Percentiles rank a stretch among this genome's conserved stretches.
phyloP scores from a whole-genome alignment of 495 filamentous ascomycete genomes.

The Penicillium riverlandense region DNA sequence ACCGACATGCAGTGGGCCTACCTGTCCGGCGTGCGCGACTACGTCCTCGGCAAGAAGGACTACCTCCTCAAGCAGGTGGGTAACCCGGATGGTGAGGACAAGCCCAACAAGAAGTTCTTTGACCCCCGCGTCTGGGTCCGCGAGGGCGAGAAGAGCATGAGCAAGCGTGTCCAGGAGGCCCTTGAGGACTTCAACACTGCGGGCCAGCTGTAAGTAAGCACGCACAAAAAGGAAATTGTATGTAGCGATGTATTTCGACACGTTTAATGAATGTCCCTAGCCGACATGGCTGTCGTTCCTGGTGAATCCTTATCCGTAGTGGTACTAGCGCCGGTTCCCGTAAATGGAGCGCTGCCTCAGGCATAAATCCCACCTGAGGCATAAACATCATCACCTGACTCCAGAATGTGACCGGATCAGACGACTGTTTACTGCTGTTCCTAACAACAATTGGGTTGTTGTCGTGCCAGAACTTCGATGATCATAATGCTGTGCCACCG shows the following conservation, averaged over 20 bases:
- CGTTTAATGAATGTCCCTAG: conserved; percentile 24
- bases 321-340: background rate
- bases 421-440: no score
- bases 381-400: no score
- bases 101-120: conserved; percentile 99
- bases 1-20: conserved; percentile 71
- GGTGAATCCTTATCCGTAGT: no score
- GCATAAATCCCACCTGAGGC: no score
- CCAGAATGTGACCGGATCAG: no score
- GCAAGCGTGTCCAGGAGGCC: conserved; percentile 66
- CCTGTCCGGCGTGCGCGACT: conserved; percentile 85
- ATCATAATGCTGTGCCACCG: no score
- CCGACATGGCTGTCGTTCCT: background rate
- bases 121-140: conserved; percentile 71
- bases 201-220: conserved; percentile 62
- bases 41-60: conserved; percentile 89
- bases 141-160: conserved; percentile 97
- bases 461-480: no score
- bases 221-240: conserved; percentile 6
- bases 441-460: no score
- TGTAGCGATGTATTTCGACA: conserved; percentile 25
- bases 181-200: conserved; percentile 90
- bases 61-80: conserved; percentile 80
- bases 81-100: conserved; percentile 90
- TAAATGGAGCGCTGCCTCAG: background rate